These are phyloP conservation scores for Kingdonia uniflora DNA, from an alignment of 164 flowering plant genomes.

Conservation along the genomic window DNA sequence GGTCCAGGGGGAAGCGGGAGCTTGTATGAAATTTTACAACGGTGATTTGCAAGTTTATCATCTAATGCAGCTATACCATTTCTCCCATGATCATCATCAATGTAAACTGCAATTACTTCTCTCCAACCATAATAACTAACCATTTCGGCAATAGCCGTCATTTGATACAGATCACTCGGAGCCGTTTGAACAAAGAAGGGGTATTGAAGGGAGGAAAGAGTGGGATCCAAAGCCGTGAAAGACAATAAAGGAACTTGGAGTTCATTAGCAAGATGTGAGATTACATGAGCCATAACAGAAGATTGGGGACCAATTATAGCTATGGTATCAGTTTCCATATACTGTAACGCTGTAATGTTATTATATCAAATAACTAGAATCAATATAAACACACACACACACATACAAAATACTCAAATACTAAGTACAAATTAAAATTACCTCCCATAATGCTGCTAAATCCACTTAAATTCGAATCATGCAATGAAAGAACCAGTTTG, in stretches of 20 bases:
- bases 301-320: conserved; percentile 21
- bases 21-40: conserved; percentile 15
- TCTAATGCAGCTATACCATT: conserved; percentile 17
- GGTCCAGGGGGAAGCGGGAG: conserved; percentile 17
- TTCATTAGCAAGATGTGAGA: conserved; percentile 19
- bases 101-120: conserved; percentile 14
- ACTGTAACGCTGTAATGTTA: conserved; percentile 25
- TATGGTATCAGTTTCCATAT: conserved; percentile 16
- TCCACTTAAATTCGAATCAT: conserved; percentile 54
- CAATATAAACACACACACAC: not conserved
- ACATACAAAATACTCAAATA: not conserved
- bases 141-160: conserved; percentile 17
- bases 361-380: not conserved
- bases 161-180: conserved; percentile 14
- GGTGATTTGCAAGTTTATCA: conserved; percentile 15
- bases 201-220: conserved; percentile 18
- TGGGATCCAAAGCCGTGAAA: conserved; percentile 18
- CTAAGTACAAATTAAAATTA: conserved; percentile 4
- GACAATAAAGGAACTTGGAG: conserved; percentile 18
- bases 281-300: conserved; percentile 17
- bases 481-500: conserved; percentile 30
- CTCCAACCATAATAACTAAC: conserved; percentile 15
- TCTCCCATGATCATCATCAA: conserved; percentile 16
- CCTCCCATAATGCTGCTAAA: conserved; percentile 58
- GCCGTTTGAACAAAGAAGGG: conserved; percentile 19